Percentiles rank a stretch among this genome's conserved stretches.
These are phyloP conservation scores for Tuber brumale DNA, from an alignment of 495 filamentous ascomycete genomes.

Conservation along the genomic window DNA sequence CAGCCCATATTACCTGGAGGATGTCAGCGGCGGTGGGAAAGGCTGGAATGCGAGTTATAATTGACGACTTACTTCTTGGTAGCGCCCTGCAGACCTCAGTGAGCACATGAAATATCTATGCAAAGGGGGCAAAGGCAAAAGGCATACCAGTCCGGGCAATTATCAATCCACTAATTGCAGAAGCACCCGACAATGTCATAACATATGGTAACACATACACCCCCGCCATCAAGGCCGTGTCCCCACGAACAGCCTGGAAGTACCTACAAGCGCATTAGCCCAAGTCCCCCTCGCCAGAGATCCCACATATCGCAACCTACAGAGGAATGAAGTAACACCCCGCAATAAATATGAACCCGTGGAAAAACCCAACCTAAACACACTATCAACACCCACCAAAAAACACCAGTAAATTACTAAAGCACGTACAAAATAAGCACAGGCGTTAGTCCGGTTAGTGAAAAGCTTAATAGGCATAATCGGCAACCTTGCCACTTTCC, in stretches of 20 bases:
- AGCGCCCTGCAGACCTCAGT: constrained; percentile 29
- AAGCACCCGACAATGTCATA: constrained; percentile 60
- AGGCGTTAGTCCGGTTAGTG: constrained; percentile 53
- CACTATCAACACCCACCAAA: not conserved
- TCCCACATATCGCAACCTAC: not conserved
- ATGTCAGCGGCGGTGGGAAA: constrained; percentile 2
- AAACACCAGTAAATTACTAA: not conserved
- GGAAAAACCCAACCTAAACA: constrained; percentile 52
- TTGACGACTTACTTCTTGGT: constrained; percentile 29
- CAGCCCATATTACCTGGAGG: constrained; percentile 50
- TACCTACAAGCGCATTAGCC: constrained; percentile 43
- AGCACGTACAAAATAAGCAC: constrained; percentile 40
- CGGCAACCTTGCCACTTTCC: constrained; percentile 65
- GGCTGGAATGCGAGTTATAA: not conserved
- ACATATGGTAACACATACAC: constrained; percentile 73
- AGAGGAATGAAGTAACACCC: constrained; percentile 70
- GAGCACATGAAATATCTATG: not conserved
- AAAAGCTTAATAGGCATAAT: constrained; percentile 71
- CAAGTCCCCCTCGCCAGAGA: not conserved
- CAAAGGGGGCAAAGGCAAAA: not conserved
- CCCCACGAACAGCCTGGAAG: constrained; percentile 68
- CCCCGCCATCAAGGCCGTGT: constrained; percentile 65
- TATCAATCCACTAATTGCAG: constrained; percentile 58
- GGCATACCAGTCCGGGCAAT: constrained; percentile 66
- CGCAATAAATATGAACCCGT: constrained; percentile 68